phyloP scores from a whole-genome alignment of 164 flowering plant species.

The Magnolia kwangsiensis region DNA sequence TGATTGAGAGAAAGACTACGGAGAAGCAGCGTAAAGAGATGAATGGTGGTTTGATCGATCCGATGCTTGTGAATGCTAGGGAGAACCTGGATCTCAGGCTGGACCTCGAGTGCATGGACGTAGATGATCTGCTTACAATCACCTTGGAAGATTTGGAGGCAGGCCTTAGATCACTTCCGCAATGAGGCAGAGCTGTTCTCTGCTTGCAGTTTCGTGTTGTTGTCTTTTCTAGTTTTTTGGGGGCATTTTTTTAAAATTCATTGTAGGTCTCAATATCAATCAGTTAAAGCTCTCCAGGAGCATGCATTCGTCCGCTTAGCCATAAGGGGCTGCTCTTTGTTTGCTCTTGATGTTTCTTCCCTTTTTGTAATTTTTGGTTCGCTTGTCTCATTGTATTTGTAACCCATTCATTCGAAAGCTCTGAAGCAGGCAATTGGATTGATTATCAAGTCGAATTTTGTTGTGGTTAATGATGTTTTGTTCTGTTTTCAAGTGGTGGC shows the following conservation, averaged over 20 bases:
- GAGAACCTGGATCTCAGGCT: conserved; percentile 85
- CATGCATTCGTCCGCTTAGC: not conserved
- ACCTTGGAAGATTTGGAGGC: conserved; percentile 74
- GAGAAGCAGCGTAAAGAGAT: conserved; percentile 78
- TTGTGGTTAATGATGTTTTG: not conserved
- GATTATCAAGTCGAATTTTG: not conserved
- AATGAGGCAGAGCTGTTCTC: conserved; percentile 20
- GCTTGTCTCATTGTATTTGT: not conserved
- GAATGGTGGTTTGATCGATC: conserved; percentile 90
- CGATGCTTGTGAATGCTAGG: conserved; percentile 85
- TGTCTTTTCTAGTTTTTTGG: not conserved
- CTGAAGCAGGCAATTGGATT: not conserved
- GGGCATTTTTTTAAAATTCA: not conserved
- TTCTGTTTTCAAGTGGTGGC: not conserved
- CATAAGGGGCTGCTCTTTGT: not conserved
- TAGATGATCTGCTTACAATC: conserved; percentile 63
- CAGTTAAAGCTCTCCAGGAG: not conserved
- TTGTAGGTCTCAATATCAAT: not conserved
- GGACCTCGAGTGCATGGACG: conserved; percentile 65
- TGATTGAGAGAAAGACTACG: conserved; percentile 62
- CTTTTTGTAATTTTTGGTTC: not conserved
- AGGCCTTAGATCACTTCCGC: conserved; percentile 51
- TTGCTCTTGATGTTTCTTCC: not conserved
- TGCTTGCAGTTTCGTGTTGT: not conserved
- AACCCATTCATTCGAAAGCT: not conserved